phyloP scores from a whole-genome alignment of 345 rosid genomes.

The Populus euphratica region DNA sequence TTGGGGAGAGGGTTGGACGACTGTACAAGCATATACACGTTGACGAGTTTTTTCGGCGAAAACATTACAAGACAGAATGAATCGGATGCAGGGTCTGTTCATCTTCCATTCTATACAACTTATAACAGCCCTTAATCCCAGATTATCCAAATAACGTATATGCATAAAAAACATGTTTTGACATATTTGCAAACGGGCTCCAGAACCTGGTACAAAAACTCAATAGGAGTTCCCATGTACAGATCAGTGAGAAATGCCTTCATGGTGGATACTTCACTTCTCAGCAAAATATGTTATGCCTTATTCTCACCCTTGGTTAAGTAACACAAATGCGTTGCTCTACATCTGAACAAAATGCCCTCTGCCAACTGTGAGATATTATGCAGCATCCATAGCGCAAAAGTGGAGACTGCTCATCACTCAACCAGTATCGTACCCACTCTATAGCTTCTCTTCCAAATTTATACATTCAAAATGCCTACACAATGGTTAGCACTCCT shows the following conservation, averaged over 20 bases:
- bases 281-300: conserved; percentile 33
- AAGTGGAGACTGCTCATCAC: conserved; percentile 43
- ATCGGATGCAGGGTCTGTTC: conserved; percentile 4
- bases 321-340: conserved; percentile 23
- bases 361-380: conserved; percentile 25
- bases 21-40: conserved; percentile 13
- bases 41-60: conserved; percentile 1
- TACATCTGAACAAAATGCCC: conserved; percentile 40
- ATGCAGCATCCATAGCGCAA: conserved; percentile 44
- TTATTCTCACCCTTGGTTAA: conserved; percentile 34
- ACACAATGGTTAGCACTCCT: conserved; percentile 43
- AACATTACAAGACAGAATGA: neutral
- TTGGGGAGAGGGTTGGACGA: neutral
- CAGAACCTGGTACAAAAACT: neutral
- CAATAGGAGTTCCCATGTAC: conserved; percentile 17
- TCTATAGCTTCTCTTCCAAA: conserved; percentile 37
- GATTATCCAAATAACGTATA: conserved; percentile 14
- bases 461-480: conserved; percentile 50
- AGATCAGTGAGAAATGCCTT: conserved; percentile 10
- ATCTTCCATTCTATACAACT: conserved; percentile 31
- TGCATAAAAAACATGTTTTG: neutral
- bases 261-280: conserved; percentile 22
- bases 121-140: conserved; percentile 19
- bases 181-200: conserved; percentile 21
- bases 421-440: conserved; percentile 25